Conservation (phyloP, 2,329 filamentous ascomycete genomes). For the Colletotrichum endophyticum region DNA sequence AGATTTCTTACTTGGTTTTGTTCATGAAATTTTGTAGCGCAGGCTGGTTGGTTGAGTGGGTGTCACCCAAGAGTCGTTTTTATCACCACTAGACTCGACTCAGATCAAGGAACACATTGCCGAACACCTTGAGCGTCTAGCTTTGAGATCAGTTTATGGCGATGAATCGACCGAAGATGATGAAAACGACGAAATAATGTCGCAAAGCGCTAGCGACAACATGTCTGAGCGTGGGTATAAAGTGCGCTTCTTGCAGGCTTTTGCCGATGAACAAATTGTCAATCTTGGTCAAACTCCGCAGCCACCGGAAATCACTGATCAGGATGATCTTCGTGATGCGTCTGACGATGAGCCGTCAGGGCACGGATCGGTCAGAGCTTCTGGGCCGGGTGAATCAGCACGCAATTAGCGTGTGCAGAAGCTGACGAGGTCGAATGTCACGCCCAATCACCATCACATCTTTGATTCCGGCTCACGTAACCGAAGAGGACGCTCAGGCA, state of each 20-base stretch:
- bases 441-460: neutral
- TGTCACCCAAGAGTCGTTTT: neutral
- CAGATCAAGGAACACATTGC: conserved; percentile 1
- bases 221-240: neutral
- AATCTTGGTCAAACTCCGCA: neutral
- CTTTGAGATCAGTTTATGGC: neutral
- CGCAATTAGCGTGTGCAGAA: neutral
- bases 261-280: neutral
- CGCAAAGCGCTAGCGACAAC: neutral
- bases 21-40: neutral
- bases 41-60: neutral
- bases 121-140: neutral
- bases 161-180: neutral
- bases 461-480: neutral
- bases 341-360: neutral
- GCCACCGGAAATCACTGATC: neutral
- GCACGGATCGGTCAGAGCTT: neutral
- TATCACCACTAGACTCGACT: neutral
- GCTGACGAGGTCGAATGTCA: neutral
- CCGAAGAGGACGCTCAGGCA: neutral
- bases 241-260: neutral
- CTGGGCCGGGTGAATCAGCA: neutral
- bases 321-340: neutral
- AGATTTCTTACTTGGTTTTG: neutral
- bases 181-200: neutral